These are phyloP conservation scores for Aleurites moluccanus DNA, from an alignment of 441 rosid genomes.

Conservation along the genomic window DNA sequence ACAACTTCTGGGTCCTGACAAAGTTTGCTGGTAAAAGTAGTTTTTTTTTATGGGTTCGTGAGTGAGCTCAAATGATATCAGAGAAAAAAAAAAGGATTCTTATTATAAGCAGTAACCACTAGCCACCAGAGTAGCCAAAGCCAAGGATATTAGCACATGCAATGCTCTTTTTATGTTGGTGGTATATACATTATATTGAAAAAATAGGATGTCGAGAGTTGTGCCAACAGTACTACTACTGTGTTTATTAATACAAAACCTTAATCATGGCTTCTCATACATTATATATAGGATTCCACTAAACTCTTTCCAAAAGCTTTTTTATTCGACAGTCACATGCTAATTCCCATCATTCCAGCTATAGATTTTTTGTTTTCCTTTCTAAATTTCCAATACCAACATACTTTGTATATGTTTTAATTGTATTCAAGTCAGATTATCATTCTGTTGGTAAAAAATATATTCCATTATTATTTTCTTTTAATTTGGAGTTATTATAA, in stretches of 20 bases:
- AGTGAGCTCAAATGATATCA: constrained; percentile 10
- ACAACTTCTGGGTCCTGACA: constrained; percentile 20
- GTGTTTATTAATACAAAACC: not conserved
- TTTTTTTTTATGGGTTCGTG: constrained; percentile 4
- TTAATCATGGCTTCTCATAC: constrained; percentile 11
- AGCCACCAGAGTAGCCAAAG: constrained; percentile 15
- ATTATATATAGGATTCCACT: not conserved
- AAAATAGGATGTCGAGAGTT: constrained; percentile 29
- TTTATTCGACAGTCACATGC: constrained; percentile 33
- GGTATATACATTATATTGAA: not conserved
- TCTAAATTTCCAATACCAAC: not conserved
- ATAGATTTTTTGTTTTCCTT: constrained; percentile 15
- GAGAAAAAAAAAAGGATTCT: not conserved
- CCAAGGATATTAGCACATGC: constrained; percentile 28
- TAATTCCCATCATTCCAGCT: constrained; percentile 32
- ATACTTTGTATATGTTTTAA: not conserved
- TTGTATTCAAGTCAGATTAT: too few relatives aligned
- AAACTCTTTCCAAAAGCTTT: constrained; percentile 9
- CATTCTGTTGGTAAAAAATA: too few relatives aligned
- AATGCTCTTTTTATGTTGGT: constrained; percentile 15
- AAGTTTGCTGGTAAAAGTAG: constrained; percentile 10
- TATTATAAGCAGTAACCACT: not conserved
- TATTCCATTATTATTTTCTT: too few relatives aligned
- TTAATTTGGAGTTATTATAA: too few relatives aligned
- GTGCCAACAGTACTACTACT: constrained; percentile 11